Evolutionary conservation across 1,139 yeast species (phyloP), one percentile per base, ranked within the genome.

Genomic region (Candida tetrigidarum): DNA sequence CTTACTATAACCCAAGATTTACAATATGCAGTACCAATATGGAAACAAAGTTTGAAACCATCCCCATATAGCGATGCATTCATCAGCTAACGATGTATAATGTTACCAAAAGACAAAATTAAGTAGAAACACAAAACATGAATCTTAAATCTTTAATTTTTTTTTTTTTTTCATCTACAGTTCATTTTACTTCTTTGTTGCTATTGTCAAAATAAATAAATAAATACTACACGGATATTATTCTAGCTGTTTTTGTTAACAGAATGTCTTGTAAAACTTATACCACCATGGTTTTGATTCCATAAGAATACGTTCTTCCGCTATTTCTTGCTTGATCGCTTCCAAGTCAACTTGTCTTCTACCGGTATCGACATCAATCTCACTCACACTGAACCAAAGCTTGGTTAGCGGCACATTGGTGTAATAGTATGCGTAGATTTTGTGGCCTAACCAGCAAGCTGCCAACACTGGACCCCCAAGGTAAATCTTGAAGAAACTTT

Each of bases 361-460:
- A 27, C 78, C 78, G 9, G 73, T 61, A 46, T 71, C 72, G 22
- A 73, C 59, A 54, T 74, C 76, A 45, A 73, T 71, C 47, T 69
- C 72, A 19, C 60, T 59, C 20, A 66, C 63, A 5, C 58, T 55
- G 40, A 71, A 57, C 52, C 66, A 70, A 12, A 71, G 49, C 40
- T 64, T 62, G 16, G 53, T 50, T 4, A 66, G 45, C n/a, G 69
- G 69, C 11, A 61, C 52, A 5, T 54, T 55, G 55, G 55, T 50
- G 36, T 43, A 57, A 12, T 53, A 41, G 30, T 53, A 51, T 15
- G 65, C 62, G 46, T 63, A 69, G 14, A 69, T 43, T 58, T 70
- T 70, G 54, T 69, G 74, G 5, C 63, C 66, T 2, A 65, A 30
- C 53, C 66, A 70, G 41, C 57, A 61, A 3, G 54, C 60, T 6